A percentile compares a stretch with the other conserved stretches of the same genome.
Conservation (phyloP, 176 grass and related monocot species). For the Dactylis glomerata region DNA sequence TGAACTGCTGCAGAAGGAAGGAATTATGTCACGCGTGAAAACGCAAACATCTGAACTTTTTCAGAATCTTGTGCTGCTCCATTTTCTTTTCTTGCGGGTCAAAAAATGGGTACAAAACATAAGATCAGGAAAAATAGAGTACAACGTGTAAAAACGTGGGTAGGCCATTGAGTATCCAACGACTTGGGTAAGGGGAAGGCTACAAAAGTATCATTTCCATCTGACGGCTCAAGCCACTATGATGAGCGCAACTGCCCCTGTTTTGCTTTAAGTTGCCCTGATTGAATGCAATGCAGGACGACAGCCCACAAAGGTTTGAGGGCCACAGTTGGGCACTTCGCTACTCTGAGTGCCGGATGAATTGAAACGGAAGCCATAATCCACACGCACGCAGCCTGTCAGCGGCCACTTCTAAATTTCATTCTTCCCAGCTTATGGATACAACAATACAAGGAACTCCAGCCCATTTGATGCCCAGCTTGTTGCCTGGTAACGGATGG, state of each 20-base stretch:
- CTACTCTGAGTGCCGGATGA: too few species aligned
- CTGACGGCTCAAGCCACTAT: background rate
- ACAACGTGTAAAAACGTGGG: background rate
- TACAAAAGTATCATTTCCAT: background rate
- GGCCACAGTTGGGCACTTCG: too few species aligned
- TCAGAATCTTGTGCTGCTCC: background rate
- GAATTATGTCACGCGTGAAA: background rate
- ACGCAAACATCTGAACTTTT: background rate
- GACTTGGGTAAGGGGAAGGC: background rate
- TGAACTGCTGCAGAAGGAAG: background rate
- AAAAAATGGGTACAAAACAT: background rate
- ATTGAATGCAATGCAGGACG: background rate
- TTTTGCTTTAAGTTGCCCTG: background rate
- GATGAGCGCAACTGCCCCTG: background rate
- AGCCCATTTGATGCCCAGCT: too few species aligned
- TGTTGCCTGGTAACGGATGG: too few species aligned
- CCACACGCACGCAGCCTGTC: too few species aligned
- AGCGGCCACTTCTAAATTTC: too few species aligned
- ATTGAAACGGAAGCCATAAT: too few species aligned
- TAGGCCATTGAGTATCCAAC: background rate
- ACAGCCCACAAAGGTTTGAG: too few species aligned
- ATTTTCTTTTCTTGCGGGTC: background rate
- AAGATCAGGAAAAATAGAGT: background rate
- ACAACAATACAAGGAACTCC: too few species aligned
- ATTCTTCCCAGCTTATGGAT: too few species aligned